phyloP scores from a whole-genome alignment of 2,329 filamentous ascomycete genomes.

The Hypomyces rosellus region DNA sequence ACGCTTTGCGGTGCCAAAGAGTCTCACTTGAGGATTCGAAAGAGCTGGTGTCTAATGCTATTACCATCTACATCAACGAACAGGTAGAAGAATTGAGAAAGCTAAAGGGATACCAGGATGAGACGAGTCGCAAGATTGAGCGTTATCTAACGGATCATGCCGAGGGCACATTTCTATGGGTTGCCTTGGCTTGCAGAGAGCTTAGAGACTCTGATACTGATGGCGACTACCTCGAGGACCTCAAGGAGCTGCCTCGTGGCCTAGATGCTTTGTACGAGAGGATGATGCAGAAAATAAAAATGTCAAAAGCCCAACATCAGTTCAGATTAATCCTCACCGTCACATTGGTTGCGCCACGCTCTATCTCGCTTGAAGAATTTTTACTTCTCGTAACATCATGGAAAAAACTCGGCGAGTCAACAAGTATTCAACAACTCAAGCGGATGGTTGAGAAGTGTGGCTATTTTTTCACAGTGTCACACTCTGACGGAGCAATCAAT shows the following conservation, averaged over 20 bases:
- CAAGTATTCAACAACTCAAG: conserved; percentile 13
- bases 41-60: not conserved
- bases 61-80: not conserved
- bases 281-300: conserved; percentile 30
- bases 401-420: not conserved
- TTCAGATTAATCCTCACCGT: conserved; percentile 30
- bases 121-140: not conserved
- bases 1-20: not conserved
- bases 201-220: not conserved
- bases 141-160: not conserved
- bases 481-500: conserved; percentile 20
- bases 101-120: not conserved
- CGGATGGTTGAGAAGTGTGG: conserved; percentile 29
- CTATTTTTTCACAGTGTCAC: conserved; percentile 31
- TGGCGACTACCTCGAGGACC: not conserved
- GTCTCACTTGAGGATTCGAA: not conserved
- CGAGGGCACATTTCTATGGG: not conserved
- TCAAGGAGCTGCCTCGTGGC: conserved; percentile 18
- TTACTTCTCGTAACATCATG: conserved; percentile 13
- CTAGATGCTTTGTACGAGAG: conserved; percentile 30
- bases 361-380: conserved; percentile 30
- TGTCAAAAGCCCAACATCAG: conserved; percentile 19
- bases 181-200: not conserved
- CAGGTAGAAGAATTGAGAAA: not conserved
- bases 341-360: conserved; percentile 25